Evolutionary conservation across 202 grass and related monocot genomes (phyloP).

Genomic region (Carex arenaria): DNA sequence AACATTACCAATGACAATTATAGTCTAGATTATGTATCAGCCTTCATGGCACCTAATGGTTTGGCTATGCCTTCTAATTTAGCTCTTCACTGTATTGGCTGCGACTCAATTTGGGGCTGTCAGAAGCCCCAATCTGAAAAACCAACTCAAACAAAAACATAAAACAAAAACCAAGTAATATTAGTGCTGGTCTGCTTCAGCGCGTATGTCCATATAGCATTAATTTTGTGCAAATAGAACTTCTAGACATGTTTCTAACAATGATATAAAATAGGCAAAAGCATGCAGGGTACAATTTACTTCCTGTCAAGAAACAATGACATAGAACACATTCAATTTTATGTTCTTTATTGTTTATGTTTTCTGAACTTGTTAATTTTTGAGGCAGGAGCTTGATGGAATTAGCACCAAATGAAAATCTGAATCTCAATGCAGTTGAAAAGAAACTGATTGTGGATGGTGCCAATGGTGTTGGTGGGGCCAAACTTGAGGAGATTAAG

Average conservation of each 20-base stretch:
- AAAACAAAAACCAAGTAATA: neutral
- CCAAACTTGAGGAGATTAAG: no score
- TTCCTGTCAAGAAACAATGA: neutral
- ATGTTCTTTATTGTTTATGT: neutral
- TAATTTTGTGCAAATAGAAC: neutral
- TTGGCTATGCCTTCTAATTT: no score
- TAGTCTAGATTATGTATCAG: no score
- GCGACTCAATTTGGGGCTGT: no score
- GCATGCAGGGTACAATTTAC: neutral
- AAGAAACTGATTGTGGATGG: constrained; percentile 76
- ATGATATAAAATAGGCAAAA: constrained; percentile 11
- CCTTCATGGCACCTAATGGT: no score
- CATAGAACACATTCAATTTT: neutral
- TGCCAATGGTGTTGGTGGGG: no score
- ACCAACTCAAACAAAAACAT: neutral
- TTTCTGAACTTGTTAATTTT: neutral
- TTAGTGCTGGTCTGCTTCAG: neutral
- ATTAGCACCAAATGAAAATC: constrained; percentile 43
- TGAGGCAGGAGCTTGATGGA: constrained; percentile 38
- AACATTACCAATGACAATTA: no score
- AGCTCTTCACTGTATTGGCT: no score
- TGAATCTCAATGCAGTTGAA: constrained; percentile 6
- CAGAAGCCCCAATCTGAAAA: no score
- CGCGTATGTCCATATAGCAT: neutral
- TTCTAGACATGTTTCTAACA: neutral